Percentiles rank a stretch among this genome's conserved stretches.
These are phyloP conservation scores for Xerophyta viscosa DNA, from an alignment of 106 monocot species.

Conservation along the genomic window DNA sequence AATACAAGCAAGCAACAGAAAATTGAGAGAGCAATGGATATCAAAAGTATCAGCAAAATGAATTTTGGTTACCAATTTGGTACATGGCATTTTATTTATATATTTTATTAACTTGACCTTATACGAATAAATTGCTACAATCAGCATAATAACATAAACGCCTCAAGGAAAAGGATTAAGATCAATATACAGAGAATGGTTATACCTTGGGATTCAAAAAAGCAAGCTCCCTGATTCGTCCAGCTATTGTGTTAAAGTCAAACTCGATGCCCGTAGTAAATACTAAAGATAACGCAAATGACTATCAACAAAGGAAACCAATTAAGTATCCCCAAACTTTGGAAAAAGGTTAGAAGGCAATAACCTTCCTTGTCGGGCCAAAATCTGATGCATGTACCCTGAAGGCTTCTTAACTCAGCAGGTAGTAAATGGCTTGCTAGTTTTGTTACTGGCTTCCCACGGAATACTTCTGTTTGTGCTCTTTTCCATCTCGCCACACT, in stretches of 20 bases:
- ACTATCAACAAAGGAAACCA: no score
- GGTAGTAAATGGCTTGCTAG: conserved; percentile 30
- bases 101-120: no score
- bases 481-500: conserved; percentile 91
- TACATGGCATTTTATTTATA: no score
- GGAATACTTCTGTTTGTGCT: conserved; percentile 69
- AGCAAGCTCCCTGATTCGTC: conserved; percentile 93
- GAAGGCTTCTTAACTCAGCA: conserved; percentile 29
- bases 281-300: no score
- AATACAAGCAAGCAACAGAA: no score
- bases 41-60: no score
- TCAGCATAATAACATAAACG: not conserved
- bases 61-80: no score
- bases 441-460: conserved; percentile 81
- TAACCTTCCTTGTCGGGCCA: conserved; percentile 92
- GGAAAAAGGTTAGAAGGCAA: no score
- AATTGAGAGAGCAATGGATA: no score
- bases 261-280: conserved; percentile 81
- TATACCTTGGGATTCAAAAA: conserved; percentile 94
- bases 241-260: conserved; percentile 81
- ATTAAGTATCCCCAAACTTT: no score
- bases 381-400: conserved; percentile 84
- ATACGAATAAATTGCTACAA: no score
- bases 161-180: not conserved
- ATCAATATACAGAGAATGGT: no score